Evolutionary conservation across 805 yeast genomes (phyloP), one percentile per base, ranked within the genome.

Genomic region (Helenozyma rhizophorensis): DNA sequence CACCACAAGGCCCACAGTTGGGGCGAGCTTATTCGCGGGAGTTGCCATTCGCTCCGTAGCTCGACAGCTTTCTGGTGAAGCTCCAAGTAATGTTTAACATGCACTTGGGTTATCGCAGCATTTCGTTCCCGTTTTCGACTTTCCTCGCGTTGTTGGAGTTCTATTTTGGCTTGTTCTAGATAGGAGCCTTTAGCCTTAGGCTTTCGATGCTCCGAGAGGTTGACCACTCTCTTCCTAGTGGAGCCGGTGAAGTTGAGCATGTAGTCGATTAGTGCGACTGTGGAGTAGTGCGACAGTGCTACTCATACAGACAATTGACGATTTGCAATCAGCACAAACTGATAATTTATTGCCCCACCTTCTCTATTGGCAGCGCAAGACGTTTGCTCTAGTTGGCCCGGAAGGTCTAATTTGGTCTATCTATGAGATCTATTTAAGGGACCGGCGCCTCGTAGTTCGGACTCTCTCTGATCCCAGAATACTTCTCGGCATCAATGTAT

Each of bases 221-320:
- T 83, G 40, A 83, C 74, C 33, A 72, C 73, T 23, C 83, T 63
- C 33, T 77, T 64, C 41, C 76, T 70, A 13, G 77, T 65, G 44
- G 76, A 79, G 4, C 94, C 94, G 9, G 78, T 72, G 60, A 84
- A 85, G 60, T 80, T 78, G 25, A 66, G 34, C 72, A 67, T 67
- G 25, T 14, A 17, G 25, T 14, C 14, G 23, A n/a, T n/a, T n/a
- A n/a, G n/a, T n/a, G n/a, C n/a, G n/a, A n/a, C n/a, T n/a, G n/a
- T n/a, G n/a, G n/a, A n/a, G n/a, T n/a, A n/a, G n/a, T n/a, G n/a
- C n/a, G n/a, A n/a, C n/a, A n/a, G n/a, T n/a, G n/a, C n/a, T n/a
- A n/a, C n/a, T n/a, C n/a, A n/a, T n/a, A n/a, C n/a, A n/a, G n/a
- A n/a, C n/a, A n/a, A n/a, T n/a, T n/a, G n/a, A n/a, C n/a, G n/a